Conservation (phyloP, 129 eudicot species). For the Centrapalus pauciflorus region DNA sequence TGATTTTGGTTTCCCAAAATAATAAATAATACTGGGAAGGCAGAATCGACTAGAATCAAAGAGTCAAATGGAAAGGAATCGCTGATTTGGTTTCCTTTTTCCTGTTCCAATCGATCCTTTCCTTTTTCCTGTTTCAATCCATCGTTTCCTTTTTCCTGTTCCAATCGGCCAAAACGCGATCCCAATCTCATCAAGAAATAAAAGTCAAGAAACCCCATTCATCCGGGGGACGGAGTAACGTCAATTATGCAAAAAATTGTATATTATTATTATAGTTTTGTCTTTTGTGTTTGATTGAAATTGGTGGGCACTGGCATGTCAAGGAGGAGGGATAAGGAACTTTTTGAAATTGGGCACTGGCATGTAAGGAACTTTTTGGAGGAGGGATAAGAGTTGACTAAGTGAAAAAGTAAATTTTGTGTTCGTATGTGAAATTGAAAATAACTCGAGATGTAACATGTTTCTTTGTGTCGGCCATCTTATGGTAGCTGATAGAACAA, state of each 20-base stretch:
- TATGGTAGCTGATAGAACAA: slow-evolving; percentile 73
- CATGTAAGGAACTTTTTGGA: not conserved
- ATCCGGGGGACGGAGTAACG: not conserved
- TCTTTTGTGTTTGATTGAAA: slow-evolving; percentile 1
- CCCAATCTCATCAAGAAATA: too few species aligned
- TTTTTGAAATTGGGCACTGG: too few species aligned
- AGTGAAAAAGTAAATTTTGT: not conserved
- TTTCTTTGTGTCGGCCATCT: slow-evolving; percentile 1
- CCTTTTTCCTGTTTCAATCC: too few species aligned
- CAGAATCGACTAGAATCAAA: too few species aligned
- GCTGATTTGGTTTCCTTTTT: too few species aligned
- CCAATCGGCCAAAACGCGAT: too few species aligned
- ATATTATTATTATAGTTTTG: not conserved
- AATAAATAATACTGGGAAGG: too few species aligned
- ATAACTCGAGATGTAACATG: slow-evolving; percentile 3
- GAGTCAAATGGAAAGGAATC: too few species aligned
- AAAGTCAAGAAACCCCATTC: not conserved
- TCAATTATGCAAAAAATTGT: not conserved
- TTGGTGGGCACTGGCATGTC: not conserved
- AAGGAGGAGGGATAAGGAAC: not conserved
- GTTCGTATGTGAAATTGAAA: not conserved
- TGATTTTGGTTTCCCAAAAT: too few species aligned
- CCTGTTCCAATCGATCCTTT: too few species aligned
- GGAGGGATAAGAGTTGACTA: not conserved
- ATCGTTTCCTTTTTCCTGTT: too few species aligned